Evolutionary conservation across 768 basidiomycete genomes (phyloP).

Genomic region (Clitopilus passeckerianus): DNA sequence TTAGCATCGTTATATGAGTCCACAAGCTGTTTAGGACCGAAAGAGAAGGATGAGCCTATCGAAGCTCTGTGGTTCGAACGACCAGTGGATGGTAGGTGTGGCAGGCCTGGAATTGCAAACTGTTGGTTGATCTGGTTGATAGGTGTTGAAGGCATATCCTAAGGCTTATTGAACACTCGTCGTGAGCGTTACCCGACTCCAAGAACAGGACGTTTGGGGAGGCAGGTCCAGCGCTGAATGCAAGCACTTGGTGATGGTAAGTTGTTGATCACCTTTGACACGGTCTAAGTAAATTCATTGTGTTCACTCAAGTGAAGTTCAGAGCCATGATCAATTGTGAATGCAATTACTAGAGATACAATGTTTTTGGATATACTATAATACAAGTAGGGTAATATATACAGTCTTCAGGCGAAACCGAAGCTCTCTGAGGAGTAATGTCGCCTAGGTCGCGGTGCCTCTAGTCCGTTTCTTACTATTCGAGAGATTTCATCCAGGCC

Average conservation of each 20-base stretch:
- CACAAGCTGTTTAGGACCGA: slow-evolving; percentile 72
- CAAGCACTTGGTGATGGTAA: no score
- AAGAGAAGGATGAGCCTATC: slow-evolving; percentile 78
- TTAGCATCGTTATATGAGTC: slow-evolving; percentile 67
- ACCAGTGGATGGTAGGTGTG: slow-evolving; percentile 50
- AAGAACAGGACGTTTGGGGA: no score
- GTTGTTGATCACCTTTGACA: no score
- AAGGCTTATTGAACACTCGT: no score
- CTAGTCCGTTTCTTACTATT: not conserved
- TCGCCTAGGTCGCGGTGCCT: not conserved
- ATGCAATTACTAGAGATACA: not conserved
- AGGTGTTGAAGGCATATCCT: not conserved
- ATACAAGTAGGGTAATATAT: not conserved
- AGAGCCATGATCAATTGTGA: not conserved
- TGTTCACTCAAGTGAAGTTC: not conserved
- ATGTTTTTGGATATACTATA: not conserved
- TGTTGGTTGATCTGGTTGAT: not conserved
- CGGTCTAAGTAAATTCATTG: no score
- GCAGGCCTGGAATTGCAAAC: slow-evolving; percentile 34
- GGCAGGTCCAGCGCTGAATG: no score
- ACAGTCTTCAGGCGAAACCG: no score
- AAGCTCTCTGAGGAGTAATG: not conserved
- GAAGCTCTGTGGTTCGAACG: slow-evolving; percentile 60
- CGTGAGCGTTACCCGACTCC: no score
- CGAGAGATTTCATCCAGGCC: not conserved